A percentile compares a stretch with the other conserved stretches of the same genome.
phyloP scores from a whole-genome alignment of 2,329 filamentous ascomycete genomes.

The Blumeria hordei region DNA sequence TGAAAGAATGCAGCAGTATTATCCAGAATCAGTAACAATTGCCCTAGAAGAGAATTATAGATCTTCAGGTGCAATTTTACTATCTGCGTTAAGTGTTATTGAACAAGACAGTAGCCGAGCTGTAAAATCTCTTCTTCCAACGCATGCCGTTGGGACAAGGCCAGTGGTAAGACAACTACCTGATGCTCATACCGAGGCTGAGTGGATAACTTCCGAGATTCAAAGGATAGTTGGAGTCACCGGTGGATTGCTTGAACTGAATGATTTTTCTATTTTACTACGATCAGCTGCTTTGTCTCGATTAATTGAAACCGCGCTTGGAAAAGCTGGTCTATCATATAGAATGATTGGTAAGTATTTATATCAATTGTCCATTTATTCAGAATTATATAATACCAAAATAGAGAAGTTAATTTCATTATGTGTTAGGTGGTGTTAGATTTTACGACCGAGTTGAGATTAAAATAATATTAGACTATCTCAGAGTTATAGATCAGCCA shows the following conservation, averaged over 20 bases:
- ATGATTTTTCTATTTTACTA: conserved; percentile 72
- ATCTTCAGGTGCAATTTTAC: conserved; percentile 65
- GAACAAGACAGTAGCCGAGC: conserved; percentile 69
- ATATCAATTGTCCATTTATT: not conserved
- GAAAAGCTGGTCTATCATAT: conserved; percentile 63
- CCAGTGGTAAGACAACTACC: conserved; percentile 61
- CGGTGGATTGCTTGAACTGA: conserved; percentile 45
- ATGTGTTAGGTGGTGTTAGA: conserved; percentile 35
- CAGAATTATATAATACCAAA: not conserved
- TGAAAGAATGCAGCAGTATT: conserved; percentile 50
- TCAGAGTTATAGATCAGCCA: conserved; percentile 63
- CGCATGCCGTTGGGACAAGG: conserved; percentile 54
- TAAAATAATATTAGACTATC: conserved; percentile 67
- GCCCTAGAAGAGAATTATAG: conserved; percentile 86
- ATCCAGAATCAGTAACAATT: conserved; percentile 55
- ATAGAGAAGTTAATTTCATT: not conserved
- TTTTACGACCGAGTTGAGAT: conserved; percentile 88
- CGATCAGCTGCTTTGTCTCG: conserved; percentile 62
- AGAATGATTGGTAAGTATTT: conserved; percentile 50
- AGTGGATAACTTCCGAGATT: conserved; percentile 76
- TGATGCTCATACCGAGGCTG: conserved; percentile 47
- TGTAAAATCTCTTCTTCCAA: conserved; percentile 53
- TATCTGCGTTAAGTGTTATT: conserved; percentile 62
- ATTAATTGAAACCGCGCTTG: conserved; percentile 63
- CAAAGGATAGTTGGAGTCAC: conserved; percentile 44